A percentile compares a stretch with the other conserved stretches of the same genome.
phyloP scores from a whole-genome alignment of 345 rosid genomes.

The Adansonia digitata region DNA sequence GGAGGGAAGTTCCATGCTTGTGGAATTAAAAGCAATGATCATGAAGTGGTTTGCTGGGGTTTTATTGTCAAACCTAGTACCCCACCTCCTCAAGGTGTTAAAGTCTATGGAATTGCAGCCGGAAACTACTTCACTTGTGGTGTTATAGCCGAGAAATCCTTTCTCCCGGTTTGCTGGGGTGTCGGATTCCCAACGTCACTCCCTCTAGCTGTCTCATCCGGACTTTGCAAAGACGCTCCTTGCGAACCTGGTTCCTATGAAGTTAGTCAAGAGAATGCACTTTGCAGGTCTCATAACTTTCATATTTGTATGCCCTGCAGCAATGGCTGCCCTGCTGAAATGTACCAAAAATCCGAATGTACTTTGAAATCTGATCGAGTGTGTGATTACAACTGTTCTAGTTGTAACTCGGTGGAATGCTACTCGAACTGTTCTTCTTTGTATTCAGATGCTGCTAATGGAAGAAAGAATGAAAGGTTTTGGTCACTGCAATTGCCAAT shows the following conservation, averaged over 20 bases:
- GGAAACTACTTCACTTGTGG: slow-evolving; percentile 95
- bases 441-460: slow-evolving; percentile 19
- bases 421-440: slow-evolving; percentile 68
- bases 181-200: slow-evolving; percentile 79
- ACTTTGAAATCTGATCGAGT: slow-evolving; percentile 46
- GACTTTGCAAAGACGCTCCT: slow-evolving; percentile 63
- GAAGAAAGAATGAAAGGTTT: slow-evolving; percentile 51
- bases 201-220: slow-evolving; percentile 76
- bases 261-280: slow-evolving; percentile 34
- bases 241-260: slow-evolving; percentile 62
- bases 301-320: slow-evolving; percentile 79
- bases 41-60: slow-evolving; percentile 81
- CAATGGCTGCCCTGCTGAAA: slow-evolving; percentile 60
- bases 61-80: slow-evolving; percentile 63
- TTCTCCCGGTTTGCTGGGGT: slow-evolving; percentile 91
- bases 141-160: slow-evolving; percentile 51
- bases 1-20: slow-evolving; percentile 96
- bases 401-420: slow-evolving; percentile 61
- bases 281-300: slow-evolving; percentile 53
- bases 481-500: slow-evolving; percentile 87
- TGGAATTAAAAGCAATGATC: slow-evolving; percentile 72
- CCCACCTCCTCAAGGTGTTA: slow-evolving; percentile 49
- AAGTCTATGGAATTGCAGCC: slow-evolving; percentile 67
- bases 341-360: slow-evolving; percentile 74
- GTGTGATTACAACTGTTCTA: slow-evolving; percentile 80